phyloP scores from a whole-genome alignment of 2,329 filamentous ascomycete species.

The Ustulina deusta region DNA sequence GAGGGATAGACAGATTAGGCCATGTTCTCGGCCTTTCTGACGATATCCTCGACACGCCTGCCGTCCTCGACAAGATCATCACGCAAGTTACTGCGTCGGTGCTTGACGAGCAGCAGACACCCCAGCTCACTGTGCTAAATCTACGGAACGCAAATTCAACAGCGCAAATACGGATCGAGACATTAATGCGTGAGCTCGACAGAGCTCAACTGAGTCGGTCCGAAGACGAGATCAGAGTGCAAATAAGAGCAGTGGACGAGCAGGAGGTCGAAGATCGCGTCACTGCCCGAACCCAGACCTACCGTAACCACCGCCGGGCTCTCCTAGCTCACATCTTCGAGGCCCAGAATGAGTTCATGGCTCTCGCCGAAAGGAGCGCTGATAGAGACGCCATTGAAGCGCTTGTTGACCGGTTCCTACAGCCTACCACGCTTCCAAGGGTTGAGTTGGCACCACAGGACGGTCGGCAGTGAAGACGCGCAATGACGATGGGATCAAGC shows the following conservation, averaged over 20 bases:
- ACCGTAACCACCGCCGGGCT: conserved; percentile 35
- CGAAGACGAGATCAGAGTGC: conserved; percentile 22
- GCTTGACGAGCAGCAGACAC: background rate
- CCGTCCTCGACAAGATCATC: conserved; percentile 27
- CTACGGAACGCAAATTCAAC: conserved; percentile 15
- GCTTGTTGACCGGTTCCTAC: conserved; percentile 27
- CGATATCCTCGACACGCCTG: conserved; percentile 18
- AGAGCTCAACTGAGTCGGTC: conserved; percentile 17
- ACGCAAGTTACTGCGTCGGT: conserved; percentile 3
- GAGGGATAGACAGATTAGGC: conserved; percentile 17
- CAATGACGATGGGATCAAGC: background rate
- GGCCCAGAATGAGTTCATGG: conserved; percentile 18
- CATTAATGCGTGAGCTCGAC: conserved; percentile 25
- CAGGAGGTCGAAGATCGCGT: conserved; percentile 38
- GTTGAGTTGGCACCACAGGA: background rate
- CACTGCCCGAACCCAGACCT: conserved; percentile 36
- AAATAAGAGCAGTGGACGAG: conserved; percentile 29
- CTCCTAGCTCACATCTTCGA: conserved; percentile 37
- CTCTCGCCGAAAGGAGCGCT: conserved; percentile 14
- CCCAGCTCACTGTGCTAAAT: conserved; percentile 4
- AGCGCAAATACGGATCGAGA: conserved; percentile 29
- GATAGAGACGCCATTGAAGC: conserved; percentile 32
- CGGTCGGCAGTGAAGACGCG: background rate
- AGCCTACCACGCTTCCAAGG: conserved; percentile 10
- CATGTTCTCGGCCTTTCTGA: conserved; percentile 22